These are phyloP conservation scores for Taiwanofungus camphoratus DNA, from an alignment of 1,284 basidiomycete species.

Conservation along the genomic window DNA sequence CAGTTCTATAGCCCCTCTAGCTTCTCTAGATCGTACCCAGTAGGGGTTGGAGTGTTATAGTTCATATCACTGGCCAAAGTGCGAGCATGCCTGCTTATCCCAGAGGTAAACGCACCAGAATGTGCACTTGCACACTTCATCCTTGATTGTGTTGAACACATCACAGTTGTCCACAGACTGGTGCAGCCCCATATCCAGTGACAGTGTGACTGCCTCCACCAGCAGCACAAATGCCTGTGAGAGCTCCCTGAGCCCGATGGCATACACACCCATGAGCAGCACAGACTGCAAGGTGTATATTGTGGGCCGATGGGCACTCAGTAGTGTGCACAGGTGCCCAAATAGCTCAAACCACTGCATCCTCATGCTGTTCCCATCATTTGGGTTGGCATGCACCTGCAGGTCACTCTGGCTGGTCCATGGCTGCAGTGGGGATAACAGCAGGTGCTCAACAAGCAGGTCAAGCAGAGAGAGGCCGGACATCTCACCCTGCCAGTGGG, in stretches of 20 bases:
- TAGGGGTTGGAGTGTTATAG: too few relatives aligned
- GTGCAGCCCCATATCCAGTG: slow-evolving; percentile 81
- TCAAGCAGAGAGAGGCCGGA: slow-evolving; percentile 85
- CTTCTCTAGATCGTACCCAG: too few relatives aligned
- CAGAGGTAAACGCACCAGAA: slow-evolving; percentile 93
- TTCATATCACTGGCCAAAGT: too few relatives aligned
- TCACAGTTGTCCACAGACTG: slow-evolving; percentile 83
- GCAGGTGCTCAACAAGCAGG: slow-evolving; percentile 56
- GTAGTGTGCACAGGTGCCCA: slow-evolving; percentile 77
- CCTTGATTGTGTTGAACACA: slow-evolving; percentile 81
- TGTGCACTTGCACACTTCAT: slow-evolving; percentile 83
- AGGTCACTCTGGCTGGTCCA: slow-evolving; percentile 45
- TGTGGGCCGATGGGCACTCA: slow-evolving; percentile 82
- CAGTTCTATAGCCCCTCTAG: too few relatives aligned
- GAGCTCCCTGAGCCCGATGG: slow-evolving; percentile 82
- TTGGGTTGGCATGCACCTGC: slow-evolving; percentile 74
- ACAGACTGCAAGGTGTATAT: slow-evolving; percentile 86
- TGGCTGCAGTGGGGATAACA: slow-evolving; percentile 17
- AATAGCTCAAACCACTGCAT: slow-evolving; percentile 87
- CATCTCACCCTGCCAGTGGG: slow-evolving; percentile 84
- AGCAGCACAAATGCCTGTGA: slow-evolving; percentile 81
- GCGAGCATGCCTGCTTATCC: slow-evolving; percentile 83
- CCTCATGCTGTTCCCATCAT: slow-evolving; percentile 79
- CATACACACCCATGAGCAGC: slow-evolving; percentile 82
- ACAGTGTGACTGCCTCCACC: slow-evolving; percentile 79